phyloP scores from a whole-genome alignment of 805 yeast species.

The Diddensiella transvaalensis region DNA sequence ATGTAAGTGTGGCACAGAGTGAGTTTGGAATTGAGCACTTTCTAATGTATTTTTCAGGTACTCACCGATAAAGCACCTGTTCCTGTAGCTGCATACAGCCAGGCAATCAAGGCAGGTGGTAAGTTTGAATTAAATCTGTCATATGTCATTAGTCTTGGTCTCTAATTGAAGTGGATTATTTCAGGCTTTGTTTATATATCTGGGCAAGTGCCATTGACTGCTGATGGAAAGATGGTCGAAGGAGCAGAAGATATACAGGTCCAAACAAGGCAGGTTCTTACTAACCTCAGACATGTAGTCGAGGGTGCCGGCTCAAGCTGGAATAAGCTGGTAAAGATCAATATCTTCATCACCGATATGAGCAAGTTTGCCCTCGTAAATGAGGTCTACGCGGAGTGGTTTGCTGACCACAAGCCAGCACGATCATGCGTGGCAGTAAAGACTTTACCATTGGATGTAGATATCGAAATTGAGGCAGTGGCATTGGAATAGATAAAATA shows the following conservation, averaged over 20 bases:
- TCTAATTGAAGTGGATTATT: constrained; percentile 1
- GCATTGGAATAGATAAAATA: constrained; percentile 54
- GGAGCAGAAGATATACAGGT: constrained; percentile 63
- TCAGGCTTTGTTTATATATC: constrained; percentile 79
- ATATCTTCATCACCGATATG: constrained; percentile 90
- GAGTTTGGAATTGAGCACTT: neutral
- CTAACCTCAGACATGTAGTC: constrained; percentile 54
- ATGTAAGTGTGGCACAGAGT: neutral
- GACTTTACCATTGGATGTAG: constrained; percentile 82
- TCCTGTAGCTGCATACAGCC: constrained; percentile 95
- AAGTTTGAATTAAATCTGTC: neutral
- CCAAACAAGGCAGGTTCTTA: constrained; percentile 39
- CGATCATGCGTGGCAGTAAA: constrained; percentile 97
- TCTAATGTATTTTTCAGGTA: constrained; percentile 4
- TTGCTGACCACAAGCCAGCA: constrained; percentile 58
- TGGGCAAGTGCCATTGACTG: constrained; percentile 92
- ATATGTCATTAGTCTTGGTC: constrained; percentile 12
- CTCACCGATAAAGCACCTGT: constrained; percentile 65
- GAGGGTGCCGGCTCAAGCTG: constrained; percentile 82
- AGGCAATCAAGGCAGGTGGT: constrained; percentile 85
- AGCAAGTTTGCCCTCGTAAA: constrained; percentile 80
- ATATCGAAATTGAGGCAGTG: constrained; percentile 85
- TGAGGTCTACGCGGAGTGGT: constrained; percentile 62
- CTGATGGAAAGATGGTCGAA: constrained; percentile 66
- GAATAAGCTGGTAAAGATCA: constrained; percentile 82